phyloP scores from a whole-genome alignment of 257 asterid genomes.

The Capsicum baccatum region DNA sequence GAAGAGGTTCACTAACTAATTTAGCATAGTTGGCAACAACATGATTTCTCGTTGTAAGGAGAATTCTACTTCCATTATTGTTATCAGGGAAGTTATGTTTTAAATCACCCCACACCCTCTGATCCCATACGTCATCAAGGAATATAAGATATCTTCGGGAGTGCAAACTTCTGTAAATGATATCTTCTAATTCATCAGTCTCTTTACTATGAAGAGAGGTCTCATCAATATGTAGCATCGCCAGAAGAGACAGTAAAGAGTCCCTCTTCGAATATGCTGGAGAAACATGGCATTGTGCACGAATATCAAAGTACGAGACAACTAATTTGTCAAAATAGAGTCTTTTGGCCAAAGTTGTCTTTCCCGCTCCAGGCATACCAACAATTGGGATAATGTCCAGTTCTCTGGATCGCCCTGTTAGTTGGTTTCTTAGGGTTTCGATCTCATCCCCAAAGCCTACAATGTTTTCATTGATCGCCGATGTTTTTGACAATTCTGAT shows the following conservation, averaged over 20 bases:
- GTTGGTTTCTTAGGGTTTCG: neutral
- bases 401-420: neutral
- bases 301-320: neutral
- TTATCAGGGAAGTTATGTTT: neutral
- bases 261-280: slow-evolving; percentile 20
- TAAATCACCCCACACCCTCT: neutral
- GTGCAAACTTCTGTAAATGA: neutral
- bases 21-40: neutral
- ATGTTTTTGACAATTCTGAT: too few species aligned
- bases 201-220: neutral
- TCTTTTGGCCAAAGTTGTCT: neutral
- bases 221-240: neutral
- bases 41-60: neutral
- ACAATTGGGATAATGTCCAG: neutral
- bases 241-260: neutral
- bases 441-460: neutral
- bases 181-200: slow-evolving; percentile 35
- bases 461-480: neutral
- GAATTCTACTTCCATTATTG: slow-evolving; percentile 16
- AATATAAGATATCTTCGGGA: neutral
- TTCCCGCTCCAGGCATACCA: neutral
- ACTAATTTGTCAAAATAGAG: neutral
- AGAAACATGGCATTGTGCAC: slow-evolving; percentile 33
- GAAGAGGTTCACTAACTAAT: neutral
- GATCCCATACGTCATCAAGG: slow-evolving; percentile 8